Evolutionary conservation across 371 early-diverging fungal genomes (phyloP).

Genomic region (Mycotypha africana): DNA sequence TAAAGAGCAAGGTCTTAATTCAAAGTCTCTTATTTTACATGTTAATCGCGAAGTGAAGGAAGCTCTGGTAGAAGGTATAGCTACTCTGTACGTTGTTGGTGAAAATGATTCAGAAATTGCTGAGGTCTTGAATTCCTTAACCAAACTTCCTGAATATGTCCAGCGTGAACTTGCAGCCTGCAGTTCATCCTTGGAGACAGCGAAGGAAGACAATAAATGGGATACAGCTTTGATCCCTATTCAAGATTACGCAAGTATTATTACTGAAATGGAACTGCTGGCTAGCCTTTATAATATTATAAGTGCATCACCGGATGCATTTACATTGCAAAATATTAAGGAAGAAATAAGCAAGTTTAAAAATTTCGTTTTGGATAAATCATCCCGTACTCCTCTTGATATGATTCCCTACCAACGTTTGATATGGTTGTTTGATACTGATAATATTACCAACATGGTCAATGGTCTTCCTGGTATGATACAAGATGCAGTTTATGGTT

Average conservation of each 20-base stretch:
- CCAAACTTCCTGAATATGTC: conserved; percentile 46
- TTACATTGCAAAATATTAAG: conserved; percentile 5
- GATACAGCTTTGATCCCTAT: conserved; percentile 44
- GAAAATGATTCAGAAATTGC: conserved; percentile 48
- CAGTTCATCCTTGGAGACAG: background rate
- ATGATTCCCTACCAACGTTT: conserved; percentile 63
- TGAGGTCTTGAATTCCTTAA: conserved; percentile 43
- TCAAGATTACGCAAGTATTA: conserved; percentile 49
- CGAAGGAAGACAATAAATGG: conserved; percentile 22
- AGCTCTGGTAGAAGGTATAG: conserved; percentile 65
- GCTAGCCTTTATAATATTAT: conserved; percentile 30
- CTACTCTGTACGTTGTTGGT: conserved; percentile 70
- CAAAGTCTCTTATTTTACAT: conserved; percentile 25
- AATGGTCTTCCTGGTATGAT: conserved; percentile 29
- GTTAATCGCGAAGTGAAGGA: conserved; percentile 48
- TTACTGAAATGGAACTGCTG: conserved; percentile 50
- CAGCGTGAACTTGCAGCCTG: conserved; percentile 18
- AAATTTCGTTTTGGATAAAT: conserved; percentile 42
- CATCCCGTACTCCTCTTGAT: conserved; percentile 61
- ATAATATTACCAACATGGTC: conserved; percentile 16
- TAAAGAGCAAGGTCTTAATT: conserved; percentile 18
- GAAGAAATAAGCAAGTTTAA: conserved; percentile 22
- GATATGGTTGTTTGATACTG: conserved; percentile 55
- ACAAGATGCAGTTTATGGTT: conserved; percentile 31
- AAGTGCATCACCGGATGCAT: conserved; percentile 1